A percentile compares a stretch with the other conserved stretches of the same genome.
Conservation (phyloP, 345 rosid genomes). For the Litchi chinensis region DNA sequence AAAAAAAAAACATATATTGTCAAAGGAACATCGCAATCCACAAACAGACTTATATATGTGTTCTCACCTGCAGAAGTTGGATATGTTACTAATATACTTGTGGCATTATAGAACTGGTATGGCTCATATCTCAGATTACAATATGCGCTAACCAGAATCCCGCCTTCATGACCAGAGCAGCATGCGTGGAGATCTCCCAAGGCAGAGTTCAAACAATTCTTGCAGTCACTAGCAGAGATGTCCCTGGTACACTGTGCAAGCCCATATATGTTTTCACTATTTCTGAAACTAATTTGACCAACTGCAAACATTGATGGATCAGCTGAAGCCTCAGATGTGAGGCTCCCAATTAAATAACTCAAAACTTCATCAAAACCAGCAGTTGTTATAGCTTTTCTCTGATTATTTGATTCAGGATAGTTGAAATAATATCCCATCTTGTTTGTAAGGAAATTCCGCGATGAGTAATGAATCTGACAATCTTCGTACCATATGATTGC, state of each 20-base stretch:
- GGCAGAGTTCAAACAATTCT: conserved; percentile 26
- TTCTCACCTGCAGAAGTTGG: conserved; percentile 25
- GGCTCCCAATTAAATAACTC: conserved; percentile 20
- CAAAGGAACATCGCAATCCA: not conserved
- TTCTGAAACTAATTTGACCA: conserved; percentile 23
- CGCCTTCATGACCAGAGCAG: conserved; percentile 35
- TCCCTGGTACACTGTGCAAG: conserved; percentile 46
- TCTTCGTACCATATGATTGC: conserved; percentile 39
- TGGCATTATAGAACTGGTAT: conserved; percentile 31
- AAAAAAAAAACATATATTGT: no score
- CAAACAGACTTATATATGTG: not conserved
- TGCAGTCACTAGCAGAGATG: conserved; percentile 21
- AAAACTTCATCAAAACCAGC: conserved; percentile 10
- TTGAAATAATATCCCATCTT: conserved; percentile 31
- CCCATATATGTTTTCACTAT: conserved; percentile 26
- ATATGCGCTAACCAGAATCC: conserved; percentile 30
- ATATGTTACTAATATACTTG: conserved; percentile 19
- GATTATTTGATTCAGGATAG: conserved; percentile 20
- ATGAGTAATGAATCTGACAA: conserved; percentile 45
- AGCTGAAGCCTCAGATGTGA: conserved; percentile 24
- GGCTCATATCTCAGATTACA: conserved; percentile 43
- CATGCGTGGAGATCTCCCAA: conserved; percentile 27
- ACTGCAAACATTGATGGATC: conserved; percentile 26
- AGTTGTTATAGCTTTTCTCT: conserved; percentile 15
- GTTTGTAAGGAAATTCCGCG: not conserved